These are phyloP conservation scores for Ambispora gerdemannii DNA, from an alignment of 192 early-diverging fungal genomes.

Conservation along the genomic window DNA sequence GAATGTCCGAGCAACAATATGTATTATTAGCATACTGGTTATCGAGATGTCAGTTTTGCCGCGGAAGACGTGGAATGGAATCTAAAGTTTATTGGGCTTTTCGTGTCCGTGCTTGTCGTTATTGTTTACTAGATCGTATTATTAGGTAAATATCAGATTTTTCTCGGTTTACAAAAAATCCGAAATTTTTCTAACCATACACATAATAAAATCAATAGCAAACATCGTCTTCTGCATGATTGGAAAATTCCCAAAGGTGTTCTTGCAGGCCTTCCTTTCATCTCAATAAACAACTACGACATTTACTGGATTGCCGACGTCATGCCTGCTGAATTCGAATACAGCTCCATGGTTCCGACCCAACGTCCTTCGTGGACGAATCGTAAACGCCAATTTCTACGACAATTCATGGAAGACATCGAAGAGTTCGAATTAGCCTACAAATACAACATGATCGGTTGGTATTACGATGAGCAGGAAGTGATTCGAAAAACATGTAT, in stretches of 20 bases:
- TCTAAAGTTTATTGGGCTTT: constrained; percentile 13
- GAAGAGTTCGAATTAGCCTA: constrained; percentile 15
- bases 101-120: neutral
- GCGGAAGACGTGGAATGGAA: neutral
- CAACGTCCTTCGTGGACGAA: neutral
- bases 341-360: neutral
- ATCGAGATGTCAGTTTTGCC: constrained; percentile 9
- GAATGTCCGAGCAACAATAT: constrained; percentile 7
- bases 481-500: constrained; percentile 1
- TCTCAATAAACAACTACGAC: constrained; percentile 1
- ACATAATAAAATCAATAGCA: neutral
- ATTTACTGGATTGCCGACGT: constrained; percentile 9
- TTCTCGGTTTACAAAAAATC: neutral
- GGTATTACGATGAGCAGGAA: constrained; percentile 15
- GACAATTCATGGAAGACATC: neutral
- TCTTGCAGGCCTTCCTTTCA: neutral
- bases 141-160: neutral
- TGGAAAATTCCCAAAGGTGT: constrained; percentile 15
- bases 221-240: constrained; percentile 12
- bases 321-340: constrained; percentile 6
- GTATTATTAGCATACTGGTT: constrained; percentile 3
- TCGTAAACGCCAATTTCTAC: neutral
- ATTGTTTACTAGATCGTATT: neutral
- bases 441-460: constrained; percentile 10
- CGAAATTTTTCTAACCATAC: neutral